Base-by-base conservation (phyloP, 139 green algal species). In the Ettlia oleoabundans region DNA sequence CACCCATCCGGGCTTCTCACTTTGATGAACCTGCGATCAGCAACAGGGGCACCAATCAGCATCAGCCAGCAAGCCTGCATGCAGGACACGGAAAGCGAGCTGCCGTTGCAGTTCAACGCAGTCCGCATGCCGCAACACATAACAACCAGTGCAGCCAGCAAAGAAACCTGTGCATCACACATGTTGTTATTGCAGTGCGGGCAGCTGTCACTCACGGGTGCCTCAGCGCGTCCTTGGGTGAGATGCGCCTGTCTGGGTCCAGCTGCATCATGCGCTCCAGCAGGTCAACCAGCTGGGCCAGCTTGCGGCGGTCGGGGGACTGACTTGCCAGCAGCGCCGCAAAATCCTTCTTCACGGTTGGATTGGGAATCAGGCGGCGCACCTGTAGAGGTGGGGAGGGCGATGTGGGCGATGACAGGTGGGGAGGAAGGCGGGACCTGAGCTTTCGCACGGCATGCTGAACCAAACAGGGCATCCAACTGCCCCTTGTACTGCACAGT, bases 161-260 rank as follows among this genome's bases (percentile, higher is more conserved):
- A 65, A 32, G 55, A 58, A 58, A 58, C 47, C 13, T n/a, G n/a
- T n/a, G 15, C 10, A 58, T 58, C 13, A 58, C 10, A 24, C 47
- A 58, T 15, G 13, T 10, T 15, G 15, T 58, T 15, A 58, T 15
- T 58, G 10, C 47, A 58, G 13, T 24, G 47, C 10, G 37, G 75
- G 83, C 47, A 58, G 55, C 71, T 89, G 78, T 71, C 88, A 99
- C 91, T 82, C 99, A 99, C 9, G 95, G 93, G 84, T 99, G 96
- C 9, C 88, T 76, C 78, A 99, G 90, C 28, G 96, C 96, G 30
- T 95, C 80, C 37, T 95, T 92, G 4, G 95, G 87, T 9, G 91
- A 95, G 74, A 99, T 97, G 62, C 97, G 92, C 80, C 94, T 95
- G 26, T 98, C 97, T 1, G 97, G 97, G 86, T 99, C 96, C 69